Conservation (phyloP, 2,329 filamentous ascomycete genomes). For the Xylariaceae sp. region DNA sequence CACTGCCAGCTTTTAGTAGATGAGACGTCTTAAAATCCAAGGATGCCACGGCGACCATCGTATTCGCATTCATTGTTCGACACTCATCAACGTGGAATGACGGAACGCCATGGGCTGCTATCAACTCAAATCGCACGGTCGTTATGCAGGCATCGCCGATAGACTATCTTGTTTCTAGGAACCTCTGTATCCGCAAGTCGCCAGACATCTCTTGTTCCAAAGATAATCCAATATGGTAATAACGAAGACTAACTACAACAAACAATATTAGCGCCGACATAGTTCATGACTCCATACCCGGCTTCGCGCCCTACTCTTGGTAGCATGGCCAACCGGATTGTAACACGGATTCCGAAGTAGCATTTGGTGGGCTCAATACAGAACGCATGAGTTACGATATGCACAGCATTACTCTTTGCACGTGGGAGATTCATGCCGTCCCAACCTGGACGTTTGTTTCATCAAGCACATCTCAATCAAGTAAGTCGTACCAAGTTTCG, state of each 20-base stretch:
- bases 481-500: neutral
- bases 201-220: neutral
- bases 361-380: neutral
- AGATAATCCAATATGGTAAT: neutral
- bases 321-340: conserved; percentile 9
- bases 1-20: neutral
- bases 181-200: neutral
- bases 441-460: conserved; percentile 17
- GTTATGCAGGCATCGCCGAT: neutral
- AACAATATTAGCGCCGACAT: neutral
- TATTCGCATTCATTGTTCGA: no score
- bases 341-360: conserved; percentile 14
- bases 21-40: neutral
- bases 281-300: neutral
- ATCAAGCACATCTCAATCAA: conserved; percentile 14
- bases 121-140: neutral
- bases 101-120: no score
- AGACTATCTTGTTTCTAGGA: neutral
- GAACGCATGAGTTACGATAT: conserved; percentile 11
- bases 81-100: no score
- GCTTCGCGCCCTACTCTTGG: neutral
- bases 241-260: no score
- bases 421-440: conserved; percentile 21
- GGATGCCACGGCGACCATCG: no score
- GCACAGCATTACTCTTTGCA: conserved; percentile 20